Evolutionary conservation across 2,329 filamentous ascomycete genomes (phyloP), one percentile per base, ranked within the genome.

Genomic region (Seiridium cupressi): DNA sequence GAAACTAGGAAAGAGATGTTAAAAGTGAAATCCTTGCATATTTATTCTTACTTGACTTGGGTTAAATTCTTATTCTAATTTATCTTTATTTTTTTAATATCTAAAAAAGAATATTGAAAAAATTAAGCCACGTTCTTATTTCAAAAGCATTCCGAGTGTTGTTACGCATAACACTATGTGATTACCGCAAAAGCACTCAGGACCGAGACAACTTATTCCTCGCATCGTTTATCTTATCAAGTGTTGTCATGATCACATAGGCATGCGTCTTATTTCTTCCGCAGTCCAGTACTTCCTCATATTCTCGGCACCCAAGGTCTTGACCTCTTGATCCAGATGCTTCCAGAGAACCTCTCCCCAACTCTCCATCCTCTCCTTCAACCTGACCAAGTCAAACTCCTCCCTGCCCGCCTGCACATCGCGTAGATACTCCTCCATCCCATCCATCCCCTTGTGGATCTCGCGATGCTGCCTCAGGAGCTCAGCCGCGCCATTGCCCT

Each of bases 241-340:
- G 18, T 26, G 18, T 26, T 26, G 18, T 2, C 13, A 42, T 7
- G 38, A 42, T 42, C 38, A 93, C 78, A 93, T 91, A 1, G 85
- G 87, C 77, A 95, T 81, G 56, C 77, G 75, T 72, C 75, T 79
- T 74, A 97, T 88, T 80, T 97, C 93, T 51, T 91, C 86, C 62
- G 87, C 66, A 0, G 81, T 89, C 91, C 91, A 97, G 74, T 90
- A 93, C 74, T 81, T 86, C 66, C 91, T 82, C 93, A 97, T 96
- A 72, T 94, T 96, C 73, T 95, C 90, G 49, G 92, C 92, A 2
- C 89, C 85, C 38, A 97, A 74, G 65, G 90, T 84, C 73, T 81
- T 78, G 6, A 97, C 92, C 80, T 97, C 93, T 67, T 93, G 88
- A 68, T 95, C 91, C 62, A 97, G 77, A 80, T 97, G 93, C 69